Percentiles rank a stretch among this genome's conserved stretches.
Evolutionary conservation across 2,329 filamentous ascomycete species (phyloP).

Genomic region (Apiospora saccharicola): DNA sequence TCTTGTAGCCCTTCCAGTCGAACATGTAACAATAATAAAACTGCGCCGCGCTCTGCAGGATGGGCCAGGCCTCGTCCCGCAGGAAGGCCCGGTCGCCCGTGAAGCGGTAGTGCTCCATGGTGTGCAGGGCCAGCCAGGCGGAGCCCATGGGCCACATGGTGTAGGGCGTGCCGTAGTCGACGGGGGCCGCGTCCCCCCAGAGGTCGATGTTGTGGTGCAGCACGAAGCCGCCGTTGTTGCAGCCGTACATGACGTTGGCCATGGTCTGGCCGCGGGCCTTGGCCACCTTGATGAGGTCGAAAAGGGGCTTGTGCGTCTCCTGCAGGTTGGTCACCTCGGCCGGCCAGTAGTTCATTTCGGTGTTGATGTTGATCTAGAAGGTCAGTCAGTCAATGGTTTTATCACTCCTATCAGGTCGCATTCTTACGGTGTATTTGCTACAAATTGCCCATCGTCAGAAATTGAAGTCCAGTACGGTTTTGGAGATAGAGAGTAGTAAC

Average conservation of each 20-base stretch:
- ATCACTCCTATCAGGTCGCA: neutral
- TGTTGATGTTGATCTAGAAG: slow-evolving; percentile 33
- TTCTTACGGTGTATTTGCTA: slow-evolving; percentile 29
- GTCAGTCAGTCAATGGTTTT: neutral
- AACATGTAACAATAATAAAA: slow-evolving; percentile 51
- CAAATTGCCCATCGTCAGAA: neutral
- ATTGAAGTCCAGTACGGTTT: too few relatives aligned
- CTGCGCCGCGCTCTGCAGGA: slow-evolving; percentile 44
- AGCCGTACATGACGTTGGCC: slow-evolving; percentile 47
- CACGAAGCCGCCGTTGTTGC: slow-evolving; percentile 43
- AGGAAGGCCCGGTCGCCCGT: slow-evolving; percentile 42
- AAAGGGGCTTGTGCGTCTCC: slow-evolving; percentile 50
- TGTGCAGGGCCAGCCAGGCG: slow-evolving; percentile 49
- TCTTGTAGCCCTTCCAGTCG: slow-evolving; percentile 35
- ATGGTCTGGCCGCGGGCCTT: slow-evolving; percentile 42
- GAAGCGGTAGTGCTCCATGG: slow-evolving; percentile 49
- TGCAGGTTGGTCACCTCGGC: slow-evolving; percentile 41
- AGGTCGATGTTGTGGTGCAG: slow-evolving; percentile 50
- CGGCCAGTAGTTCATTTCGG: slow-evolving; percentile 36
- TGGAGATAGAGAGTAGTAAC: neutral
- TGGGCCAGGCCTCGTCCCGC: slow-evolving; percentile 32
- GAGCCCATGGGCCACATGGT: slow-evolving; percentile 50
- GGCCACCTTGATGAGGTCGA: slow-evolving; percentile 39
- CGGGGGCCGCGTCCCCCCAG: slow-evolving; percentile 48
- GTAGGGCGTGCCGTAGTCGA: slow-evolving; percentile 40